Evolutionary conservation across 495 filamentous ascomycete species (phyloP), one percentile per base, ranked within the genome.

Genomic region (Elasticomyces elasticus): DNA sequence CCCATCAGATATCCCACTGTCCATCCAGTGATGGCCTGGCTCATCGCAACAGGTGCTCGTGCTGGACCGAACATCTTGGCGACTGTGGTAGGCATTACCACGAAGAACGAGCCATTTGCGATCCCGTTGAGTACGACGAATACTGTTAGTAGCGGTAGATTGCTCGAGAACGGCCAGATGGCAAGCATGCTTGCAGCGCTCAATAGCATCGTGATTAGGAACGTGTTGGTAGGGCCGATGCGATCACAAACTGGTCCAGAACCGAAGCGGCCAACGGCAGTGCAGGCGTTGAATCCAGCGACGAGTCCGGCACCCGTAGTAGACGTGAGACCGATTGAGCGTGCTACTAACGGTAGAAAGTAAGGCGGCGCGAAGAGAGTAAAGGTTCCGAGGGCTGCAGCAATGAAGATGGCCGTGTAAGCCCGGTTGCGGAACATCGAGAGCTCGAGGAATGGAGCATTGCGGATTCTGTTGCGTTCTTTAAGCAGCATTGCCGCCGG

Each of bases 231-330:
- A 7, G 45, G 17, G 3, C 45, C 45, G 45, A 49, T 28, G 25
- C 27, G 24, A 19, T 49, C 45, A 27, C 45, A 49, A 6, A 19
- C 7, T 3, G 45, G 45, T 10, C 45, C 45, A 1, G 45, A 49
- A 27, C 15, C 5, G 27, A 49, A 19, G 17, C 45, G 24, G n/a
- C 45, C 45, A 27, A 49, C 13, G 2, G 45, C 45, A 1, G 24
- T 49, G 45, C 45, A 49, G 7, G 45, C 45, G 27, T 49, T 49
- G 45, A 30, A 49, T 7, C 45, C 45, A 3, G 45, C 45, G 2
- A 49, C 45, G 2, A 49, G 45, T 2, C 45, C 45, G n/a, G 45
- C 45, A 2, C 45, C 45, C 15, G 27, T 31, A 1, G 25, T 25
- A 12, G 45, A 49, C 5, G 45, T 17, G 7, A 49, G 45, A 1